A percentile compares a stretch with the other conserved stretches of the same genome.
Conservation (phyloP, 169 alveolate genomes). For the Cyclospora cayetanensis region DNA sequence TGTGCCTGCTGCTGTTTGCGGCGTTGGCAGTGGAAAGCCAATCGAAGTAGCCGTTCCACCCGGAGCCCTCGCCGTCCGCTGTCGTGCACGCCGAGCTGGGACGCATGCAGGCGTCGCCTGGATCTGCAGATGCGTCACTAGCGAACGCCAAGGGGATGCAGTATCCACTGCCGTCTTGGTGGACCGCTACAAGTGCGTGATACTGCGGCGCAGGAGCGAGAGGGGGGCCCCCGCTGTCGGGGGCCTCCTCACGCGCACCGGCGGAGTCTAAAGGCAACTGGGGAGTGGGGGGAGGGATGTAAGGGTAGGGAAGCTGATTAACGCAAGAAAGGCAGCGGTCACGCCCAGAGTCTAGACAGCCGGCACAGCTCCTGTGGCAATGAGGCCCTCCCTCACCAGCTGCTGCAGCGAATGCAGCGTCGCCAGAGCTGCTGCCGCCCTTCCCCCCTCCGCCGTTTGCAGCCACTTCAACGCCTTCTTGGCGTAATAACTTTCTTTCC, state of each 20-base stretch:
- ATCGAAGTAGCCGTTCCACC: background rate
- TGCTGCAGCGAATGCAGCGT: no score
- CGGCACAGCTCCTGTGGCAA: conserved; percentile 46
- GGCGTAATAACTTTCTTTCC: background rate
- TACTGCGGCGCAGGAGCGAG: conserved; percentile 18
- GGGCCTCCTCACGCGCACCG: background rate
- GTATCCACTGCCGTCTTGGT: conserved; percentile 61
- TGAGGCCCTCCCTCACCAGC: no score
- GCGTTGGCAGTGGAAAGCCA: no score
- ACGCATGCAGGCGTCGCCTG: background rate
- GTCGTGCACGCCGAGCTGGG: background rate
- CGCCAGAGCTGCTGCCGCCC: no score
- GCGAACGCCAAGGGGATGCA: conserved; percentile 48
- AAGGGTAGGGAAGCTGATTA: conserved; percentile 36
- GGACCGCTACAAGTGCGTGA: conserved; percentile 38
- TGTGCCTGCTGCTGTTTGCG: no score
- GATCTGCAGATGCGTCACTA: conserved; percentile 18
- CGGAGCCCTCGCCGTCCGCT: background rate
- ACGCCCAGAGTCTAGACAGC: conserved; percentile 49
- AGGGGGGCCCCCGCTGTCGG: no score
- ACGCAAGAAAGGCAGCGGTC: conserved; percentile 53
- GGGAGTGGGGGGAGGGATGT: background rate
- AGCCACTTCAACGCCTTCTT: background rate
- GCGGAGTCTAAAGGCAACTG: background rate
- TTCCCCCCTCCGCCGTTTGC: background rate